Conservation (phyloP, 202 grass and related monocot genomes). For the Digitaria exilis region DNA sequence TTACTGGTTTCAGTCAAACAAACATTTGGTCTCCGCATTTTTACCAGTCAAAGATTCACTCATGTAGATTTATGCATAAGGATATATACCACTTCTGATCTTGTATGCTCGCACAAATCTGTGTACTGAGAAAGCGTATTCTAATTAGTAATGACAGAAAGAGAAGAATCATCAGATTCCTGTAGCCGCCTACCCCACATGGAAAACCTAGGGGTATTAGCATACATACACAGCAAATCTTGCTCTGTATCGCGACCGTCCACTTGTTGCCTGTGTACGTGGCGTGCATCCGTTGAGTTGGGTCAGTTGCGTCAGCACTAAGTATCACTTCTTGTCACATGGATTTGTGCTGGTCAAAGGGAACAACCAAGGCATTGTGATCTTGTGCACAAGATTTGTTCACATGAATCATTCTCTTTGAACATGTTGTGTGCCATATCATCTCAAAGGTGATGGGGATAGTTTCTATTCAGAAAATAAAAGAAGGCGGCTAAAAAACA, state of each 20-base stretch:
- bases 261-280: slow-evolving; percentile 6
- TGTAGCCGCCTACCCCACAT: slow-evolving; percentile 43
- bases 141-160: neutral
- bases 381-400: slow-evolving; percentile 45
- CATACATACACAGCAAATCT: neutral
- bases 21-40: slow-evolving; percentile 32
- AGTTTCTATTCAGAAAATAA: neutral
- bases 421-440: slow-evolving; percentile 26
- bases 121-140: slow-evolving; percentile 21
- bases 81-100: slow-evolving; percentile 19
- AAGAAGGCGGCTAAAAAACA: neutral
- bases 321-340: slow-evolving; percentile 32
- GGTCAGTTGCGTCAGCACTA: neutral
- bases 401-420: slow-evolving; percentile 20
- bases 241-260: slow-evolving; percentile 19
- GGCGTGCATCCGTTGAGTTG: slow-evolving; percentile 15
- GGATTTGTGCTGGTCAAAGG: slow-evolving; percentile 45
- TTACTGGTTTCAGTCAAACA: slow-evolving; percentile 23
- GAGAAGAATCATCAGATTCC: slow-evolving; percentile 46
- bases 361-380: slow-evolving; percentile 22
- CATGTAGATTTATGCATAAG: neutral
- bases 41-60: slow-evolving; percentile 34
- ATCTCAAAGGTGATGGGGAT: neutral
- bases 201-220: neutral
- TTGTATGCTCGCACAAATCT: slow-evolving; percentile 9